Evolutionary conservation across 2,329 filamentous ascomycete species (phyloP).

Genomic region (Septoria linicola): DNA sequence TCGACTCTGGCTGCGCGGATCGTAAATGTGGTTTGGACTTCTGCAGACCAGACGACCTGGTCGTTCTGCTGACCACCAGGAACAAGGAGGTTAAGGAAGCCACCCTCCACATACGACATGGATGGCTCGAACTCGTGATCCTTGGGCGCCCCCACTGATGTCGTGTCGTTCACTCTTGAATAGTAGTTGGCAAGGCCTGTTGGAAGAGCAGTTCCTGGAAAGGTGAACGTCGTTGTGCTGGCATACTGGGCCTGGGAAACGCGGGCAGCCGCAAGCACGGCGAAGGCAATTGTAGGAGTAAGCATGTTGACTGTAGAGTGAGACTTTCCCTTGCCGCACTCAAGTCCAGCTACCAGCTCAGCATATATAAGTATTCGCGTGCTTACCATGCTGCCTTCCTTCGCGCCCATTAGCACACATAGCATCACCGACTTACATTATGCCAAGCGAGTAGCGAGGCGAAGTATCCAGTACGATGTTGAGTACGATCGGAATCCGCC

Average conservation of each 20-base stretch:
- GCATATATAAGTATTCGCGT: no score
- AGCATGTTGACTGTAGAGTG: background rate
- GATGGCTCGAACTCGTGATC: constrained; percentile 10
- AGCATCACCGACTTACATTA: no score
- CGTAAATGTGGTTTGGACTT: constrained; percentile 17
- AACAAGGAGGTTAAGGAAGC: constrained; percentile 21
- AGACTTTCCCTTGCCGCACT: no score
- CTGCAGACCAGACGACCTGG: constrained; percentile 15
- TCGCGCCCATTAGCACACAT: no score
- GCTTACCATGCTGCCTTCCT: no score
- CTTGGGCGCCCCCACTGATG: background rate
- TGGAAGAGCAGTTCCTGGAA: constrained; percentile 8
- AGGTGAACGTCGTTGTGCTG: constrained; percentile 13
- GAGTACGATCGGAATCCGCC: no score
- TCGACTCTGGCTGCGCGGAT: constrained; percentile 19
- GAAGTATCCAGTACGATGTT: no score
- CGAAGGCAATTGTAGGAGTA: background rate
- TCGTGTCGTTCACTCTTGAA: background rate
- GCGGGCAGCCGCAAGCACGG: background rate
- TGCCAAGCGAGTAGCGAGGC: no score
- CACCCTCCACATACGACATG: constrained; percentile 10
- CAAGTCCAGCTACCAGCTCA: no score
- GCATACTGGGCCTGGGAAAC: constrained; percentile 7
- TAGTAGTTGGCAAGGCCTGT: constrained; percentile 7
- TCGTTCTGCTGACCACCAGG: constrained; percentile 13